Percentiles rank a stretch among this genome's conserved stretches.
phyloP scores from a whole-genome alignment of 805 yeast species.

The Teunomyces lycoperdinae region DNA sequence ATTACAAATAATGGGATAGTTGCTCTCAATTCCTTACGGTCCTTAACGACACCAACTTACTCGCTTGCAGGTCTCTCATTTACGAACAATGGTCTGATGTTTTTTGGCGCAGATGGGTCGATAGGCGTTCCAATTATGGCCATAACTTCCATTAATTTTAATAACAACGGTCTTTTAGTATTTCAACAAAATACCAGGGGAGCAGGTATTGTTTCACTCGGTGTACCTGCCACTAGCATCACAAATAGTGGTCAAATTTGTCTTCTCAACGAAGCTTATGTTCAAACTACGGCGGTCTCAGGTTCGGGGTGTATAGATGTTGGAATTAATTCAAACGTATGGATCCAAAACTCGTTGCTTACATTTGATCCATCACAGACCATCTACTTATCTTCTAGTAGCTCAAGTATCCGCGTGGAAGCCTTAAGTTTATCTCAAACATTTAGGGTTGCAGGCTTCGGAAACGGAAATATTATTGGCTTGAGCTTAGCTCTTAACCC shows the following conservation, averaged over 20 bases:
- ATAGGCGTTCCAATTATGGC: conserved; percentile 11
- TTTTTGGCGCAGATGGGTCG: conserved; percentile 11
- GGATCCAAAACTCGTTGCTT: conserved; percentile 8
- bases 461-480: conserved; percentile 27
- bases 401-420: conserved; percentile 12
- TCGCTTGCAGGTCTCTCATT: conserved; percentile 8
- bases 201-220: conserved; percentile 17
- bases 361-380: conserved; percentile 9
- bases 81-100: conserved; percentile 10
- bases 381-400: conserved; percentile 8
- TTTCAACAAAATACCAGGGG: conserved; percentile 21
- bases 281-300: conserved; percentile 18
- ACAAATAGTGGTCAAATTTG: conserved; percentile 13
- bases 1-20: conserved; percentile 17
- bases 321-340: conserved; percentile 11
- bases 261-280: conserved; percentile 19
- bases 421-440: conserved; percentile 18
- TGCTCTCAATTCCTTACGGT: conserved; percentile 13
- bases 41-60: conserved; percentile 10
- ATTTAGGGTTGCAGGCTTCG: conserved; percentile 25
- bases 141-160: conserved; percentile 7
- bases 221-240: conserved; percentile 2
- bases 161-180: conserved; percentile 20
- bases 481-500: conserved; percentile 12
- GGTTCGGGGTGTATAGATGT: conserved; percentile 30